A percentile compares a stretch with the other conserved stretches of the same genome.
These are phyloP conservation scores for Lotus japonicus DNA, from an alignment of 306 rosid genomes.

Conservation along the genomic window DNA sequence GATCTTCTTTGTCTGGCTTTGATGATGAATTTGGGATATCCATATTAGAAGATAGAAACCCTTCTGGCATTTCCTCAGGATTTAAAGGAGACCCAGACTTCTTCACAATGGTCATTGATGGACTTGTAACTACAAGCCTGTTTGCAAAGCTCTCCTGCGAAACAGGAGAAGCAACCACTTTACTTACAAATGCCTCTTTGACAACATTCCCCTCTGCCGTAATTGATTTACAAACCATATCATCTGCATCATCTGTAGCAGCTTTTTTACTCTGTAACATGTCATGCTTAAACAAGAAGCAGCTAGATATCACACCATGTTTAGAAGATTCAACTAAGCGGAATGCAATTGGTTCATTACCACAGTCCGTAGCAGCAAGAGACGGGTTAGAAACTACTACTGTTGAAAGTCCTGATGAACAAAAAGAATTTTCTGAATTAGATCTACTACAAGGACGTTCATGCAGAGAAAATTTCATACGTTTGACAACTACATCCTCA, in stretches of 20 bases:
- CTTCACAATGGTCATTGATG: constrained; percentile 36
- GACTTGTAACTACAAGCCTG: constrained; percentile 53
- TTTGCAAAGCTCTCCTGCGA: constrained; percentile 84
- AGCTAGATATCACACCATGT: constrained; percentile 66
- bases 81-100: constrained; percentile 44
- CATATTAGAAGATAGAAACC: constrained; percentile 27
- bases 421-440: constrained; percentile 32
- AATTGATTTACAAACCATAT: constrained; percentile 31
- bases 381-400: constrained; percentile 32
- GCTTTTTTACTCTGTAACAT: constrained; percentile 29
- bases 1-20: constrained; percentile 46
- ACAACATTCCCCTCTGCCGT: constrained; percentile 37
- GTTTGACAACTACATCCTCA: constrained; percentile 49
- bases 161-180: constrained; percentile 70
- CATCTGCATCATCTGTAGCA: constrained; percentile 29
- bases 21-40: constrained; percentile 32
- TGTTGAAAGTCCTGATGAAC: constrained; percentile 31
- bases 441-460: constrained; percentile 40
- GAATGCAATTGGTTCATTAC: constrained; percentile 45
- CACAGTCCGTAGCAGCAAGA: constrained; percentile 29
- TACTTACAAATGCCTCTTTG: constrained; percentile 40
- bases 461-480: constrained; percentile 51
- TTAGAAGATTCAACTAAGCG: constrained; percentile 72
- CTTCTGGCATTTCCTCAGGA: constrained; percentile 42
- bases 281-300: constrained; percentile 52